Evolutionary conservation across 2,329 filamentous ascomycete species (phyloP).

Genomic region (Xylariaceae sp.): DNA sequence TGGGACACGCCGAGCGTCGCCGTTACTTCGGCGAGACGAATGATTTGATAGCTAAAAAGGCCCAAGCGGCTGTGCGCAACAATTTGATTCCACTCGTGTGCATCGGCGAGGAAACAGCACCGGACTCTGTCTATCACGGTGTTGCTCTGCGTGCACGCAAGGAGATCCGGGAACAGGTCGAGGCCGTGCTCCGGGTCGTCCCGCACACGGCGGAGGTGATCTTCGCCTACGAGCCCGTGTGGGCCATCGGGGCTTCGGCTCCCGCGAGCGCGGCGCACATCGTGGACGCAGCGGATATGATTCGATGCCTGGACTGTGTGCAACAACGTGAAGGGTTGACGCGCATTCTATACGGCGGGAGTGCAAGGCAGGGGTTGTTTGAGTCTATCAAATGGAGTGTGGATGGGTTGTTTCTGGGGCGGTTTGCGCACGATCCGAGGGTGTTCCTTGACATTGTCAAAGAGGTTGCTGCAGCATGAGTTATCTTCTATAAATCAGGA

Average conservation of each 20-base stretch:
- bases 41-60: constrained; percentile 60
- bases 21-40: constrained; percentile 72
- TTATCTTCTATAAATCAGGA: too few relatives aligned
- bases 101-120: constrained; percentile 61
- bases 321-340: constrained; percentile 49
- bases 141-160: constrained; percentile 44
- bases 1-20: constrained; percentile 76
- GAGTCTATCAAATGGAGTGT: constrained; percentile 60
- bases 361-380: constrained; percentile 74
- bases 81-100: constrained; percentile 74
- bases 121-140: constrained; percentile 10
- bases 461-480: constrained; percentile 55
- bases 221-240: constrained; percentile 82
- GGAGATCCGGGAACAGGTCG: constrained; percentile 63
- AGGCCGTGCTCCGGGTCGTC: constrained; percentile 56
- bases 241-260: constrained; percentile 73
- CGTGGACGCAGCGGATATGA: constrained; percentile 59
- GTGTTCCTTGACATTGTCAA: constrained; percentile 66
- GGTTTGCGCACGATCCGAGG: constrained; percentile 73
- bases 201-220: constrained; percentile 62
- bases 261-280: constrained; percentile 71
- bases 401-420: constrained; percentile 74
- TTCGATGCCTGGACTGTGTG: constrained; percentile 51
- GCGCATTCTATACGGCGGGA: constrained; percentile 76
- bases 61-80: constrained; percentile 60